These are phyloP conservation scores for Pulveroboletus sp. DNA, from an alignment of 768 basidiomycete genomes.

Conservation along the genomic window DNA sequence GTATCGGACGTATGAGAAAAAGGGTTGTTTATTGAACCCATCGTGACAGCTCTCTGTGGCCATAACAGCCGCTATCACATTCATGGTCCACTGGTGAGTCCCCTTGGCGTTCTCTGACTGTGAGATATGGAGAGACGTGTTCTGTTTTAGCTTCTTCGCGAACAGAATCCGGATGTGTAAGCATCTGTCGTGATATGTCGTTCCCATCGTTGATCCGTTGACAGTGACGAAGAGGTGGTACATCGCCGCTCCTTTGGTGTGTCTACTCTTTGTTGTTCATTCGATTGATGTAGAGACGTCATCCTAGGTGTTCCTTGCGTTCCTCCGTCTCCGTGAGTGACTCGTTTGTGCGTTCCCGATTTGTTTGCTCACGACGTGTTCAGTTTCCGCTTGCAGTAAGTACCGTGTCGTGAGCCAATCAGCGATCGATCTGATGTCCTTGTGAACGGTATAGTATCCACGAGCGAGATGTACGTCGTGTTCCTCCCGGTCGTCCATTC, in stretches of 20 bases:
- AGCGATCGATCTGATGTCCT: background rate
- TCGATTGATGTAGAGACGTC: background rate
- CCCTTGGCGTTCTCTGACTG: background rate
- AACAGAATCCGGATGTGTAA: slow-evolving; percentile 33
- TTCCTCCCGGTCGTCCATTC: accelerated
- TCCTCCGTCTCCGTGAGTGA: slow-evolving; percentile 30
- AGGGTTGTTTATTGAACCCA: background rate
- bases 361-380: slow-evolving; percentile 3
- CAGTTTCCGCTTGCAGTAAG: slow-evolving; percentile 31
- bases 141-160: slow-evolving; percentile 25
- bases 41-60: slow-evolving; percentile 28
- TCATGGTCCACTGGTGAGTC: slow-evolving; percentile 31
- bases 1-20: background rate
- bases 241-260: slow-evolving; percentile 26
- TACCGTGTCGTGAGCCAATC: background rate
- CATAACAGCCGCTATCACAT: slow-evolving; percentile 29
- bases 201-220: slow-evolving; percentile 1
- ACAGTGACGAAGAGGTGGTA: slow-evolving; percentile 33
- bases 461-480: slow-evolving; percentile 27
- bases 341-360: background rate
- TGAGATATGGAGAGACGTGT: background rate
- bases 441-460: slow-evolving; percentile 22
- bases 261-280: background rate
- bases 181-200: background rate
- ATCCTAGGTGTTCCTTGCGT: slow-evolving; percentile 27